phyloP scores from a whole-genome alignment of 768 basidiomycete species.

The Mycena vulgaris region DNA sequence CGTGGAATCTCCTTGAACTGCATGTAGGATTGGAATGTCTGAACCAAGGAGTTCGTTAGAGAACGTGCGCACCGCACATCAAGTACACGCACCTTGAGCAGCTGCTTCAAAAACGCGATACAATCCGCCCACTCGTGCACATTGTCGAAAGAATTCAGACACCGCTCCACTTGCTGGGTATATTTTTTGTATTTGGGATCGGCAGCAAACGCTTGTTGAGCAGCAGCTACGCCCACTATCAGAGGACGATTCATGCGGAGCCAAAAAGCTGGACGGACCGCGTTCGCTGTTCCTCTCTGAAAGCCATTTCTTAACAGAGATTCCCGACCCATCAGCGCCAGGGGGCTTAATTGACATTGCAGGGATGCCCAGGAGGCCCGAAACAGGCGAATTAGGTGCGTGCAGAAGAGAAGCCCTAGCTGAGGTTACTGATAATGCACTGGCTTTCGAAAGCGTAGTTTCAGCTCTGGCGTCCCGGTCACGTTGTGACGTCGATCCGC shows the following conservation, averaged over 20 bases:
- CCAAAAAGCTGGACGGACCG: constrained; percentile 53
- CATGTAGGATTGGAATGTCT: constrained; percentile 95
- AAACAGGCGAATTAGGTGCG: constrained; percentile 38
- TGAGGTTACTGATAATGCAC: constrained; percentile 19
- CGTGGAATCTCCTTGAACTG: constrained; percentile 97
- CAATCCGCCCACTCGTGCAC: constrained; percentile 99
- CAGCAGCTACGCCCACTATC: constrained; percentile 54
- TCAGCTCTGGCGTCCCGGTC: background rate
- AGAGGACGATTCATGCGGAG: constrained; percentile 23
- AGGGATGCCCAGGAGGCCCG: constrained; percentile 23
- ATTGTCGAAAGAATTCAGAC: constrained; percentile 92
- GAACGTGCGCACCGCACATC: constrained; percentile 6
- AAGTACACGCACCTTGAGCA: constrained; percentile 79
- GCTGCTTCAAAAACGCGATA: constrained; percentile 95
- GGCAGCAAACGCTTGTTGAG: constrained; percentile 72
- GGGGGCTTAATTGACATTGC: constrained; percentile 37
- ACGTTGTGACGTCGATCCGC: constrained; percentile 24
- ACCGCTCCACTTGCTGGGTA: constrained; percentile 91
- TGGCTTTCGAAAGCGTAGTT: constrained; percentile 16
- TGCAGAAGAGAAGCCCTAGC: constrained; percentile 21
- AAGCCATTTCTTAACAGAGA: constrained; percentile 56
- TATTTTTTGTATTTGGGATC: constrained; percentile 98
- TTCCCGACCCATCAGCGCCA: constrained; percentile 51
- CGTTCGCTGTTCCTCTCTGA: constrained; percentile 64
- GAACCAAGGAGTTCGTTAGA: constrained; percentile 9